phyloP scores from a whole-genome alignment of 2,329 filamentous ascomycete species.

The Pseudogymnoascus verrucosus region DNA sequence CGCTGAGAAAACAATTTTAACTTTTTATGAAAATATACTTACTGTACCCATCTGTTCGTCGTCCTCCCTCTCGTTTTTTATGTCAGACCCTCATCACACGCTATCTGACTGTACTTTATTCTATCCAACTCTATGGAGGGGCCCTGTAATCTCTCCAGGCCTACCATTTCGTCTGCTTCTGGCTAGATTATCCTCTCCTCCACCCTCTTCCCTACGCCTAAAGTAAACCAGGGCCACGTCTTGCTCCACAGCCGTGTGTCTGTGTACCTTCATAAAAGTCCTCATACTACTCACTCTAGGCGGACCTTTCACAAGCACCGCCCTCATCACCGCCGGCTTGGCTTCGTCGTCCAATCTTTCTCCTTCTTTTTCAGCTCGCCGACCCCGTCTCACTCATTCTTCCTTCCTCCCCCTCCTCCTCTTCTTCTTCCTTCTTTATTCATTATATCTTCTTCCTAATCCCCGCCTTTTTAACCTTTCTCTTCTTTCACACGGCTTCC shows the following conservation, averaged over 20 bases:
- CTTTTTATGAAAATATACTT: constrained; percentile 4
- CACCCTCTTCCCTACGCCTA: neutral
- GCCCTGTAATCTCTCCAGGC: neutral
- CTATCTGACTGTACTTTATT: neutral
- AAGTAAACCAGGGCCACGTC: constrained; percentile 3
- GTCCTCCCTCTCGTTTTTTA: neutral
- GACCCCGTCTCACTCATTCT: neutral
- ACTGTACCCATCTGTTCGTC: neutral
- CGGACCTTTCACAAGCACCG: neutral
- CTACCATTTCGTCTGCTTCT: neutral
- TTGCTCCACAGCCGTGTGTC: neutral
- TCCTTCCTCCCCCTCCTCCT: neutral
- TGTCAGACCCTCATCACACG: neutral
- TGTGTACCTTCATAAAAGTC: neutral
- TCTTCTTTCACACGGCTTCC: neutral
- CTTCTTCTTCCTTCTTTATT: neutral
- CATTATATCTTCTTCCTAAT: constrained; percentile 5
- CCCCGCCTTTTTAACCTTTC: neutral
- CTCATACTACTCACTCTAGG: neutral
- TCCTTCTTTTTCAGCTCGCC: constrained; percentile 7
- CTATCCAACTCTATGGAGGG: neutral
- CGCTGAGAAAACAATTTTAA: neutral
- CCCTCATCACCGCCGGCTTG: neutral
- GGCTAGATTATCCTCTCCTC: neutral
- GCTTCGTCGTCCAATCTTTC: constrained; percentile 5